phyloP scores from a whole-genome alignment of 2,329 filamentous ascomycete species.

The Phyllosticta citrichinensis region DNA sequence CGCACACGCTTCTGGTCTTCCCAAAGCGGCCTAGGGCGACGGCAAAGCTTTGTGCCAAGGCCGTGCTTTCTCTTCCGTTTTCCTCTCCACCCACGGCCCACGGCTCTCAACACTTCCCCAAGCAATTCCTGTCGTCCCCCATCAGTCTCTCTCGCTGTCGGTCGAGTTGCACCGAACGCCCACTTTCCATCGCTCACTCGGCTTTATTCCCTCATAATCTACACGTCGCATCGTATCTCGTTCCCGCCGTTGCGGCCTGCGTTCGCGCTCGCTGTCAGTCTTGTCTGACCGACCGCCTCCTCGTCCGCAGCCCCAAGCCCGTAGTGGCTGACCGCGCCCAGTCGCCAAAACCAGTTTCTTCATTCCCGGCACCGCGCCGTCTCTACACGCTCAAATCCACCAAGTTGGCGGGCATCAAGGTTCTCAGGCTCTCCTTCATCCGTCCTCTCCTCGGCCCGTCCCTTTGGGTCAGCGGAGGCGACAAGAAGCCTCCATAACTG shows the following conservation, averaged over 20 bases:
- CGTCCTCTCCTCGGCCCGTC: constrained; percentile 87
- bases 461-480: constrained; percentile 92
- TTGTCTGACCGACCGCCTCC: not conserved
- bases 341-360: not conserved
- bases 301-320: not conserved
- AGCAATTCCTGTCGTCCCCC: not conserved
- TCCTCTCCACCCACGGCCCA: not conserved
- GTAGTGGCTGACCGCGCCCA: not conserved
- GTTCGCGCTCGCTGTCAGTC: not conserved
- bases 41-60: not conserved
- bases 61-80: not conserved
- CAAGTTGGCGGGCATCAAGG: constrained; percentile 89
- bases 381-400: constrained; percentile 44
- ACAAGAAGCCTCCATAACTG: constrained; percentile 97
- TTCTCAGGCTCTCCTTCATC: constrained; percentile 61
- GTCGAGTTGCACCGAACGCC: not conserved
- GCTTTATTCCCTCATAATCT: not conserved
- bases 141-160: not conserved
- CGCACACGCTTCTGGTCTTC: not conserved
- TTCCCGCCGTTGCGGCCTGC: not conserved
- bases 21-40: not conserved
- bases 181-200: not conserved
- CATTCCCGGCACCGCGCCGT: constrained; percentile 30
- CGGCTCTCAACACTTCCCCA: not conserved
- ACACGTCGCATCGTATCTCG: not conserved